These are phyloP conservation scores for Euclidium syriacum DNA, from an alignment of 345 rosid genomes.

Conservation along the genomic window DNA sequence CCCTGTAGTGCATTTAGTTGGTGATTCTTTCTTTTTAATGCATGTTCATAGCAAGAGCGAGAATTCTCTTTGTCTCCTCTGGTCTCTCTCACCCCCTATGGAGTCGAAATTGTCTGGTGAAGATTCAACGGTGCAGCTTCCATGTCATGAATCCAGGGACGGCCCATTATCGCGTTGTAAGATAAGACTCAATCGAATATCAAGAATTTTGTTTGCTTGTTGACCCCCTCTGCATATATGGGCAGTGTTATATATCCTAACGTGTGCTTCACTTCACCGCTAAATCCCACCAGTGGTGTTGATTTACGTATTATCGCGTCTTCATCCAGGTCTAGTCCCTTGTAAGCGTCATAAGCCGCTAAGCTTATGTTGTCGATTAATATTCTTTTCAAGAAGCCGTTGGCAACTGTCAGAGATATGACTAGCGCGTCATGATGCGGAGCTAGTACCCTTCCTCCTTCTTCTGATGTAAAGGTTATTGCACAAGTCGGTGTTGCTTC, in stretches of 20 bases:
- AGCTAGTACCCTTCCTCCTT: too few relatives aligned
- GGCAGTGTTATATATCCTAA: background rate
- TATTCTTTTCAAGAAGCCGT: background rate
- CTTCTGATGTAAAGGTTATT: too few relatives aligned
- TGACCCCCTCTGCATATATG: background rate
- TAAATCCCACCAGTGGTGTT: background rate
- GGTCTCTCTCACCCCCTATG: background rate
- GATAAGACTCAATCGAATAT: background rate
- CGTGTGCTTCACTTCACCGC: background rate
- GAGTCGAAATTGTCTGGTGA: background rate
- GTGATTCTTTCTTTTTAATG: background rate
- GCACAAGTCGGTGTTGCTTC: too few relatives aligned
- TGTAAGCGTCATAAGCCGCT: background rate
- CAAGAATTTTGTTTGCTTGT: background rate
- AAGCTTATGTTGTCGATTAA: background rate
- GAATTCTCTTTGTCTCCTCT: background rate
- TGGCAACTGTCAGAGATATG: background rate
- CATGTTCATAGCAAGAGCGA: background rate
- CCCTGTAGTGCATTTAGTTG: background rate
- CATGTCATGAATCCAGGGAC: background rate
- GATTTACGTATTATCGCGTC: accelerated
- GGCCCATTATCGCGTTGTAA: background rate
- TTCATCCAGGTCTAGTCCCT: background rate
- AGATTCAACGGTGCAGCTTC: background rate
- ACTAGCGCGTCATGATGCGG: too few relatives aligned